Evolutionary conservation across 805 yeast genomes (phyloP).

Genomic region (Helenozyma baotianmanensis): DNA sequence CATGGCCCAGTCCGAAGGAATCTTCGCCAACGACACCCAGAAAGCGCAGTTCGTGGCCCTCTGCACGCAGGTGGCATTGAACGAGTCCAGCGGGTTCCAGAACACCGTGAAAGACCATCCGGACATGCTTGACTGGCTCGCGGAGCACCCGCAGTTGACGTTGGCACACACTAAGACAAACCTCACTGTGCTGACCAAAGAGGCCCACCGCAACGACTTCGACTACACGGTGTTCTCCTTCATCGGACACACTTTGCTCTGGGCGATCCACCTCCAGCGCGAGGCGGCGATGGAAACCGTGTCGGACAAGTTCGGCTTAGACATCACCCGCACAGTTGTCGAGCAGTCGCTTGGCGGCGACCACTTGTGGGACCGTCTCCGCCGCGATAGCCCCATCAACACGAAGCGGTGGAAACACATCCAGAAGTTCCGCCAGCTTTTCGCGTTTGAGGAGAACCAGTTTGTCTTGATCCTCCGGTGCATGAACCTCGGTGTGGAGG

Average conservation of each 20-base stretch:
- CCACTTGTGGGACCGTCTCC: constrained; percentile 38
- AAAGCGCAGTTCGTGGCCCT: constrained; percentile 23
- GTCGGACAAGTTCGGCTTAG: constrained; percentile 5
- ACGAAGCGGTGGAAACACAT: constrained; percentile 41
- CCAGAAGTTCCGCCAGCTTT: constrained; percentile 31
- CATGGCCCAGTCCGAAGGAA: constrained; percentile 18
- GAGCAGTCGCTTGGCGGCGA: constrained; percentile 31
- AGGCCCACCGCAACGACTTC: constrained; percentile 30
- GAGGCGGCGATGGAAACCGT: constrained; percentile 3
- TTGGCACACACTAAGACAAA: constrained; percentile 29
- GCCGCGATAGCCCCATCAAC: constrained; percentile 29
- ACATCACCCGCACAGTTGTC: constrained; percentile 14
- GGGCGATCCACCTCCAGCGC: constrained; percentile 29
- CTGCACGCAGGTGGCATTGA: constrained; percentile 32
- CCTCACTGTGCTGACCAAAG: constrained; percentile 30
- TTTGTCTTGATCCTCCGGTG: constrained; percentile 33
- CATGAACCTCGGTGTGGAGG: constrained; percentile 20
- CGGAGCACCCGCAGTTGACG: constrained; percentile 27
- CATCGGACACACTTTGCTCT: constrained; percentile 35
- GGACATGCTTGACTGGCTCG: constrained; percentile 24
- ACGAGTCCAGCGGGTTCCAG: constrained; percentile 32
- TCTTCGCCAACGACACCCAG: constrained; percentile 20
- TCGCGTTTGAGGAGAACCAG: constrained; percentile 37
- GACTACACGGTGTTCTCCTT: constrained; percentile 36
- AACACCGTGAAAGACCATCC: constrained; percentile 21